Evolutionary conservation across 75 land plant genomes (phyloP), one percentile per base, ranked within the genome.

Genomic region (Gnetum montanum): DNA sequence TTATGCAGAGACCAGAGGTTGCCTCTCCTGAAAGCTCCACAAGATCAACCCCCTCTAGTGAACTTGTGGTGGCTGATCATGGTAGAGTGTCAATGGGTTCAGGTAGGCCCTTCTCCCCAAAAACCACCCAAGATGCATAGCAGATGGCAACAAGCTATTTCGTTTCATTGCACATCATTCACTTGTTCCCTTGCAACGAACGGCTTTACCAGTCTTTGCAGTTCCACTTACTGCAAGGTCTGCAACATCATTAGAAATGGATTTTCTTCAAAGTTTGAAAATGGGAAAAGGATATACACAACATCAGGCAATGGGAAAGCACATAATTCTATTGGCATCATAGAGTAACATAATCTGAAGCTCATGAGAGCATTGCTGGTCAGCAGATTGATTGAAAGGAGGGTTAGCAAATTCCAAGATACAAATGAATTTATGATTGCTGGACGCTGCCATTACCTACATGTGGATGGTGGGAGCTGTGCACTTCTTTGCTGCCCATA

Each of bases 81-180:
- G 34, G 35, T n/a, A 18, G 55, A 10, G 37, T 53, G 13, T 53
- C 55, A 13, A 53, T 53, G 55, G 55, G 55, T 31, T 53, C 55
- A 19, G 34, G 37, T 36, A 53, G 36, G 8, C 31, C 36, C 25
- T 1, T 36, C 20, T 53, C 55, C 10, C 70, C 0, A 83, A 76
- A 72, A 80, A 81, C 54, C 71, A 87, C 41, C 72, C 85, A 5
- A 63, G 97, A 15, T 92, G 97, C 67, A 52, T 77, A 25, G 94
- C 93, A 22, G 97, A 92, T 57, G 97, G 97, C 34, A 92, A 92
- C 38, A 89, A 92, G 45, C 85, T 92, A 19, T 81, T 92, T 4
- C 58, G 97, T 49, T 92, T 92, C 75, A 79, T 48, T 69, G 79
- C 69, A 70, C 94, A 49, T 68, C 71, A 23, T 57, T 84, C 35